A percentile compares a stretch with the other conserved stretches of the same genome.
Evolutionary conservation across 2,329 filamentous ascomycete species (phyloP).

Genomic region (Xylaria sp.): DNA sequence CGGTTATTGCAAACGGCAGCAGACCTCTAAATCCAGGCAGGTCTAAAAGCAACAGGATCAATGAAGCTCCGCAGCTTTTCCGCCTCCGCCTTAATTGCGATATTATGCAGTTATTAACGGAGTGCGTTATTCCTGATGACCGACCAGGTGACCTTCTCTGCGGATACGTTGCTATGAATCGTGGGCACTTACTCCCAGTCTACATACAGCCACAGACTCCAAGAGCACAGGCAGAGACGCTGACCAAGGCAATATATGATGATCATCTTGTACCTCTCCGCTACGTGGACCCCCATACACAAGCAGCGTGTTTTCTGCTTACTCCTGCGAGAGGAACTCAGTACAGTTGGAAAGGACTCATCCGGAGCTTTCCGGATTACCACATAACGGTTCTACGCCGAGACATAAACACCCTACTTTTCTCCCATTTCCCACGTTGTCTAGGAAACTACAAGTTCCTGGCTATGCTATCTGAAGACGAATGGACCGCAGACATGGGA

Average conservation of each 20-base stretch:
- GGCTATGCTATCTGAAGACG: neutral
- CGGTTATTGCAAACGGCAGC: neutral
- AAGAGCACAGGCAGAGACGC: too few species aligned
- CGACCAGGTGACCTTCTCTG: too few species aligned
- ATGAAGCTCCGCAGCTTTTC: too few species aligned
- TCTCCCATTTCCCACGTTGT: neutral
- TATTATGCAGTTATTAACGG: too few species aligned
- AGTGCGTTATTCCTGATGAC: too few species aligned
- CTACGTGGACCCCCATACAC: neutral
- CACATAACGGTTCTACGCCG: neutral
- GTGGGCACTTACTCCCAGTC: too few species aligned
- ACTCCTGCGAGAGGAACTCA: neutral
- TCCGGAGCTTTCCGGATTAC: neutral
- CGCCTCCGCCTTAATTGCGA: too few species aligned
- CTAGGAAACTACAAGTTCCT: neutral
- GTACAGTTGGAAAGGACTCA: neutral
- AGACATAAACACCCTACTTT: neutral
- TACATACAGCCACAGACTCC: too few species aligned
- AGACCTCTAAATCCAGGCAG: neutral
- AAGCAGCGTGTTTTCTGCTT: neutral
- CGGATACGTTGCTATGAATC: too few species aligned
- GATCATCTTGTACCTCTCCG: too few species aligned
- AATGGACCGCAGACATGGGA: neutral
- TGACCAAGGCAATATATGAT: too few species aligned
- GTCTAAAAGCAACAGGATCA: too few species aligned